These are phyloP conservation scores for Periglandula ipomoeae DNA, from an alignment of 2,329 filamentous ascomycete species.

Conservation along the genomic window DNA sequence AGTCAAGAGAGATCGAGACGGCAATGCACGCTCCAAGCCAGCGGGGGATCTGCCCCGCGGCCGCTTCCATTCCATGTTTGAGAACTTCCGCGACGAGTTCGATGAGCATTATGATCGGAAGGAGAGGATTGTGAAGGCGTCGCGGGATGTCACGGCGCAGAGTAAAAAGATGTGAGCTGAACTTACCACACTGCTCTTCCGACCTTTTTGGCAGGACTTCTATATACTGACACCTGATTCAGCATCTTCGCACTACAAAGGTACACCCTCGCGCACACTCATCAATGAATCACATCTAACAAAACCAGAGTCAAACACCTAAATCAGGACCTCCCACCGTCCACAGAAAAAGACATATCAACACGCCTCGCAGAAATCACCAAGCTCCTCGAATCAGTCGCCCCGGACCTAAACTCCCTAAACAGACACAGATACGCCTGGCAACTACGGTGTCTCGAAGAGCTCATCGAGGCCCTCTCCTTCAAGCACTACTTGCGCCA, in stretches of 20 bases:
- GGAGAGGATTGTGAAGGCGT: slow-evolving; percentile 83
- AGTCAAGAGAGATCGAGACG: slow-evolving; percentile 45
- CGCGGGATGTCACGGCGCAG: slow-evolving; percentile 81
- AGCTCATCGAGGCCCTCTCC: slow-evolving; percentile 85
- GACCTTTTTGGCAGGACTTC: too few species aligned
- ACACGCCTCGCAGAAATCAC: slow-evolving; percentile 63
- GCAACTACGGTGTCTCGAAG: slow-evolving; percentile 80
- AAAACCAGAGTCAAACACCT: slow-evolving; percentile 51
- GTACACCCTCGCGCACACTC: slow-evolving; percentile 14
- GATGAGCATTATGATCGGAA: slow-evolving; percentile 92
- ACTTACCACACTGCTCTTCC: too few species aligned
- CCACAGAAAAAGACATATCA: slow-evolving; percentile 62
- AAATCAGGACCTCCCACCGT: slow-evolving; percentile 52
- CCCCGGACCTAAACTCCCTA: slow-evolving; percentile 64
- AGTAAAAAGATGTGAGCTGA: slow-evolving; percentile 86
- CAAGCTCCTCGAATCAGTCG: slow-evolving; percentile 57
- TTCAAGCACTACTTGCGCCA: slow-evolving; percentile 81
- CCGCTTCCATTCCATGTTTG: slow-evolving; percentile 67
- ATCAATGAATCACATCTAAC: not conserved
- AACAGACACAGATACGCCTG: slow-evolving; percentile 76
- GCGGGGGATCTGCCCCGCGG: slow-evolving; percentile 25
- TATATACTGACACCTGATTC: not conserved
- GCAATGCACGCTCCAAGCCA: slow-evolving; percentile 34
- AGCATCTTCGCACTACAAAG: slow-evolving; percentile 32
- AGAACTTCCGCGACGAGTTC: slow-evolving; percentile 73